A percentile compares a stretch with the other conserved stretches of the same genome.
Conservation (phyloP, 2,329 filamentous ascomycete species). For the Trichoderma harzianum region DNA sequence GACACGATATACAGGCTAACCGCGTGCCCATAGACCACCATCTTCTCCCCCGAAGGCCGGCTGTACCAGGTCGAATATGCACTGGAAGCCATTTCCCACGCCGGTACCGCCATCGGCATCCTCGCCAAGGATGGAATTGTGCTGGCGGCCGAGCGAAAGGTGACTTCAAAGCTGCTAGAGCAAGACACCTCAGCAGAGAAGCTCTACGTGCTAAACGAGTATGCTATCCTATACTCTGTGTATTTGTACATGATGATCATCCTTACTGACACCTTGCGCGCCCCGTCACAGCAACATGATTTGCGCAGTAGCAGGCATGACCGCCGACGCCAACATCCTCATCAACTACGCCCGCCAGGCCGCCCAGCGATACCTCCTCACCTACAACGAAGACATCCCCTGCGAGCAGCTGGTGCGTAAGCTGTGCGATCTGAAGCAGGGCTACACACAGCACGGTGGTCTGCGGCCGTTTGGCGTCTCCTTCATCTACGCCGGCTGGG, state of each 20-base stretch:
- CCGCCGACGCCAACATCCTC: constrained; percentile 98
- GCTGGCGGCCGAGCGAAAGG: constrained; percentile 94
- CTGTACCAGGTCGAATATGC: constrained; percentile 99
- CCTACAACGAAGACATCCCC: constrained; percentile 99
- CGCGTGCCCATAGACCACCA: constrained; percentile 70
- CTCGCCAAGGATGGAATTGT: constrained; percentile 98
- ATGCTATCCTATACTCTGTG: constrained; percentile 33
- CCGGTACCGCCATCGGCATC: constrained; percentile 93
- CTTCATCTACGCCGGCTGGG: constrained; percentile 99
- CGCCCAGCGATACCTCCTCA: constrained; percentile 95
- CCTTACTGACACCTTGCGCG: neutral
- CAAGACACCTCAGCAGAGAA: constrained; percentile 99
- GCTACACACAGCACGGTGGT: constrained; percentile 98
- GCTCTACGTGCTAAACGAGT: constrained; percentile 99
- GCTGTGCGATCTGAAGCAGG: constrained; percentile 97
- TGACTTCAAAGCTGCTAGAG: constrained; percentile 97
- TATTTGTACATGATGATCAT: too few relatives aligned
- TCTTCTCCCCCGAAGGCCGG: constrained; percentile 98
- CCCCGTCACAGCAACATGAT: constrained; percentile 84
- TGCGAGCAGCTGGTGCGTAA: constrained; percentile 97
- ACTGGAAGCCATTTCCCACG: constrained; percentile 96
- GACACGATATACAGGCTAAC: neutral
- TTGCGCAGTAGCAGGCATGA: constrained; percentile 98
- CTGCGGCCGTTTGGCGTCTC: constrained; percentile 97
- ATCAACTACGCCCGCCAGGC: constrained; percentile 99